Evolutionary conservation across 176 grass and related monocot species (phyloP).

Genomic region (Oryza glaberrima): DNA sequence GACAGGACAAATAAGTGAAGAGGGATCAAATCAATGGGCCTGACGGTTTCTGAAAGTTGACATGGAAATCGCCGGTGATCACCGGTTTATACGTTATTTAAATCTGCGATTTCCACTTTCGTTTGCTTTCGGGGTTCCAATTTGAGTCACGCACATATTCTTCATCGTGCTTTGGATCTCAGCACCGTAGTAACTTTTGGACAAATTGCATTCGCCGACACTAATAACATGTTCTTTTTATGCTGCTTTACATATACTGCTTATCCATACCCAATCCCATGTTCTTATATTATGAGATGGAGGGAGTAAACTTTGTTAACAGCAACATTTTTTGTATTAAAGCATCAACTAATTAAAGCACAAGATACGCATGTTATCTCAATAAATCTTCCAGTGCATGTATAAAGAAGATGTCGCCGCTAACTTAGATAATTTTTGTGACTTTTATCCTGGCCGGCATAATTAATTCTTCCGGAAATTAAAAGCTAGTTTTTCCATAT

Average conservation of each 20-base stretch:
- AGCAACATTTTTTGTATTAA: background rate
- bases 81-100: slow-evolving; percentile 16
- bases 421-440: background rate
- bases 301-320: background rate
- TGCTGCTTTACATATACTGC: no score
- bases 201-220: slow-evolving; percentile 26
- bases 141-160: background rate
- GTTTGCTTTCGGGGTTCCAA: background rate
- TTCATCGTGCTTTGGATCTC: slow-evolving; percentile 7
- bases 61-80: background rate
- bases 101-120: background rate
- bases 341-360: background rate
- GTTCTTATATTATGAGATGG: no score
- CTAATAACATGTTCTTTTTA: background rate
- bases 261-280: no score
- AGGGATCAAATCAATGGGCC: background rate
- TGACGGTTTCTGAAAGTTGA: background rate
- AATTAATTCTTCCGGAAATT: background rate
- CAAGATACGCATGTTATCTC: background rate
- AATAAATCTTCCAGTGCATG: background rate
- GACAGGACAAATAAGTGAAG: background rate
- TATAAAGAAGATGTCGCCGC: background rate
- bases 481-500: background rate
- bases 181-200: background rate
- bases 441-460: background rate